Percentiles rank a stretch among this genome's conserved stretches.
Evolutionary conservation across 495 filamentous ascomycete genomes (phyloP).

Genomic region (Chaetomium fimeti): DNA sequence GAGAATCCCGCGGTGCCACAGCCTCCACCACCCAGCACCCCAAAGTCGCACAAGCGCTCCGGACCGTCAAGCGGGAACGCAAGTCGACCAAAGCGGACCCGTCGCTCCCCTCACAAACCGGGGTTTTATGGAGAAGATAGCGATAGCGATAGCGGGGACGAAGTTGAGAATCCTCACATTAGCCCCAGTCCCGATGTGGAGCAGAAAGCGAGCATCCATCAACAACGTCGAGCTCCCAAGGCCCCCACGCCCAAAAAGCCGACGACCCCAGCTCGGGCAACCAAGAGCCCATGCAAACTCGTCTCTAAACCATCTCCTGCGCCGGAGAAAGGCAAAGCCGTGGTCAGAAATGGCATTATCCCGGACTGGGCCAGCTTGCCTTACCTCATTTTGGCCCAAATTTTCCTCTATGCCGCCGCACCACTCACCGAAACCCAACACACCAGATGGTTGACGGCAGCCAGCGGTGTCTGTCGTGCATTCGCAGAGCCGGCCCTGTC

Average conservation of each 20-base stretch:
- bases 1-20: background rate
- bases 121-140: constrained; percentile 33
- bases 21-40: background rate
- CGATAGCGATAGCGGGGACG: constrained; percentile 17
- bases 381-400: constrained; percentile 66
- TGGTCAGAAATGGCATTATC: constrained; percentile 35
- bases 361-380: constrained; percentile 70
- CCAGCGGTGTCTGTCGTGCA: constrained; percentile 59
- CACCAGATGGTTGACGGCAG: constrained; percentile 59
- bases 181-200: constrained; percentile 17
- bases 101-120: constrained; percentile 22
- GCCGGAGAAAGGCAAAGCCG: background rate
- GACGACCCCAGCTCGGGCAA: background rate
- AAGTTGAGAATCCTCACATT: constrained; percentile 6
- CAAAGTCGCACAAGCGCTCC: constrained; percentile 22
- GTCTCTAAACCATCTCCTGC: background rate
- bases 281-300: background rate
- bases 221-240: background rate
- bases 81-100: constrained; percentile 25
- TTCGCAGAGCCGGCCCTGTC: constrained; percentile 75
- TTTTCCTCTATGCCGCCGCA: constrained; percentile 64
- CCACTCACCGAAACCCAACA: constrained; percentile 58
- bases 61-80: background rate
- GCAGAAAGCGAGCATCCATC: constrained; percentile 6
- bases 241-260: constrained; percentile 1